Evolutionary conservation across 2,329 filamentous ascomycete genomes (phyloP), one percentile per base, ranked within the genome.

Genomic region (Daldinia eschscholtzii): DNA sequence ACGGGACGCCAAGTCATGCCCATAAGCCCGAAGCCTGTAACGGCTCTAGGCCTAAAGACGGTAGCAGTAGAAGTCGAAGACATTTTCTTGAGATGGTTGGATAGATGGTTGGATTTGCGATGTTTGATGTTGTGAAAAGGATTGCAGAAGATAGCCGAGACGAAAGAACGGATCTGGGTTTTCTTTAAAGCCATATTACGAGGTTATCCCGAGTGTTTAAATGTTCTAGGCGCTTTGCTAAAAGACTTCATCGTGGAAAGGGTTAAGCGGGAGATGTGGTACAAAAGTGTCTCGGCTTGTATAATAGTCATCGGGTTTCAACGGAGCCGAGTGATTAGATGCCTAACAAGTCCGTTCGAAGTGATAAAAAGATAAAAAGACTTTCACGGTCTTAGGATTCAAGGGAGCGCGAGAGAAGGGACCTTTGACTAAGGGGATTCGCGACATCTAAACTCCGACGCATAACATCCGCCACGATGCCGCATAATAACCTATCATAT

Each of bases 1-100:
- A 65, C 57, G 33, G 44, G 30, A 37, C 71, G 67, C 70, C 70
- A 73, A 41, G 62, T 72, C 46, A 72, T 61, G 6, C 70, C 71
- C 58, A 70, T 64, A 18, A 65, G 61, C 48, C 65, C 65, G 50
- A 62, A 61, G 44, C 68, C 64, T n/a, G 63, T 55, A 23, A 23
- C 52, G 15, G 9, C 30, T 18, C 33, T 55, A 23, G 52, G 52
- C 52, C 10, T 35, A 18, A 55, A 55, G 33, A 55, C 52, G 13
- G 46, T 28, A 55, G 20, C 20, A 2, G 50, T n/a, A n/a, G 30
- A 35, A 26, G 52, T 55, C 12, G 52, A 55, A 37, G 52, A 39
- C 52, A 55, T 55, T 35, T 35, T 37, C 30, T 39, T 26, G 30
- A 26, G 18, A 26, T 37, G 18, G 52, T 35, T 15, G 13, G 52